A percentile compares a stretch with the other conserved stretches of the same genome.
phyloP scores from a whole-genome alignment of 73 alveolate species.

The Paramecium sexaurelia region DNA sequence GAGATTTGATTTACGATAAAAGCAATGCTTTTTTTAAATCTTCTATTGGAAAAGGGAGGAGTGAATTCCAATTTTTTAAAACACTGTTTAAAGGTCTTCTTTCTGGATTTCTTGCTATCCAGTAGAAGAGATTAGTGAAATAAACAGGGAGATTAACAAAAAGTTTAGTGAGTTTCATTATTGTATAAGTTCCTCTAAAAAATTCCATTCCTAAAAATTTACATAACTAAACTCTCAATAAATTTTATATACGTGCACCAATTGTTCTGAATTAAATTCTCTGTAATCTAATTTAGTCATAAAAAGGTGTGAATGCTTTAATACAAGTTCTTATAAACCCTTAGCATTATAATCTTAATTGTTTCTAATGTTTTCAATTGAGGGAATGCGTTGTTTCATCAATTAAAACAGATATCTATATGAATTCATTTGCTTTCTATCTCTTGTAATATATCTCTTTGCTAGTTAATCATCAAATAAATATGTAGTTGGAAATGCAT shows the following conservation, averaged over 20 bases:
- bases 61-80: conserved; percentile 49
- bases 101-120: conserved; percentile 45
- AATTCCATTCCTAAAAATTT: conserved; percentile 68
- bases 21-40: conserved; percentile 49
- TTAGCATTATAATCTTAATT: conserved; percentile 60
- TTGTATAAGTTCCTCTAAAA: conserved; percentile 64
- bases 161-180: conserved; percentile 53
- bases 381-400: conserved; percentile 46
- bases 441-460: conserved; percentile 18
- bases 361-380: conserved; percentile 58
- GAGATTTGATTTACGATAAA: conserved; percentile 50
- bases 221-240: conserved; percentile 17
- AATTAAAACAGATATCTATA: conserved; percentile 23
- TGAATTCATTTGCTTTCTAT: conserved; percentile 60
- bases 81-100: conserved; percentile 29
- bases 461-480: conserved; percentile 54
- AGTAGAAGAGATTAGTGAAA: conserved; percentile 39
- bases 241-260: conserved; percentile 32
- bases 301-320: conserved; percentile 32
- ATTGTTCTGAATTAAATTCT: conserved; percentile 53
- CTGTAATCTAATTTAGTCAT: conserved; percentile 33
- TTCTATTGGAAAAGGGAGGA: conserved; percentile 58
- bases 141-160: conserved; percentile 57
- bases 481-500: conserved; percentile 86
- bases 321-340: conserved; percentile 37